Evolutionary conservation across 352 stramenopile genomes (phyloP).

Genomic region (Stramenopiles sp.): DNA sequence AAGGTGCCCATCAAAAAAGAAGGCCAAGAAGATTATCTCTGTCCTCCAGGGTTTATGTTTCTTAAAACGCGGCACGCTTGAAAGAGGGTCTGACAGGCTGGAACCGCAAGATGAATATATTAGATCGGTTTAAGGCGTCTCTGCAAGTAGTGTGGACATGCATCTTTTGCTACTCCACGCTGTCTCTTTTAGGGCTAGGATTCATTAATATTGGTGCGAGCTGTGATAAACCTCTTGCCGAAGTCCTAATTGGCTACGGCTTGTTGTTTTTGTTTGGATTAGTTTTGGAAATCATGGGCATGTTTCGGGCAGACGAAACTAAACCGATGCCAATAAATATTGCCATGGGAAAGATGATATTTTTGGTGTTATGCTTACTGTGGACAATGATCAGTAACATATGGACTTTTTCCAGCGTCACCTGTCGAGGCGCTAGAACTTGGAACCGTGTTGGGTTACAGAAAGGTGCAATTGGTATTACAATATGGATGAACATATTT

Average conservation of each 20-base stretch:
- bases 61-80: too few relatives aligned
- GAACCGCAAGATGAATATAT: background rate
- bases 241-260: background rate
- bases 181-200: background rate
- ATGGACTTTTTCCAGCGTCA: background rate
- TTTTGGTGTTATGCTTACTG: background rate
- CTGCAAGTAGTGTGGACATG: background rate
- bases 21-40: too few relatives aligned
- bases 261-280: background rate
- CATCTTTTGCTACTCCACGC: background rate
- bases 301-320: background rate
- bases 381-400: background rate
- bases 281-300: background rate
- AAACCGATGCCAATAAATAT: background rate
- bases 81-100: too few relatives aligned
- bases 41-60: too few relatives aligned
- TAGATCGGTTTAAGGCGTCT: background rate
- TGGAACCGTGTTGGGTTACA: background rate
- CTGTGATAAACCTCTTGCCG: background rate
- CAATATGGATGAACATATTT: background rate
- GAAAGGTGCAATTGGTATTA: background rate
- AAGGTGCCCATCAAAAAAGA: too few relatives aligned
- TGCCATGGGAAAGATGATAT: background rate
- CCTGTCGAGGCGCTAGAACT: background rate
- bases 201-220: background rate